Conservation (phyloP, 2,329 filamentous ascomycete species). For the Botryotinia convoluta region DNA sequence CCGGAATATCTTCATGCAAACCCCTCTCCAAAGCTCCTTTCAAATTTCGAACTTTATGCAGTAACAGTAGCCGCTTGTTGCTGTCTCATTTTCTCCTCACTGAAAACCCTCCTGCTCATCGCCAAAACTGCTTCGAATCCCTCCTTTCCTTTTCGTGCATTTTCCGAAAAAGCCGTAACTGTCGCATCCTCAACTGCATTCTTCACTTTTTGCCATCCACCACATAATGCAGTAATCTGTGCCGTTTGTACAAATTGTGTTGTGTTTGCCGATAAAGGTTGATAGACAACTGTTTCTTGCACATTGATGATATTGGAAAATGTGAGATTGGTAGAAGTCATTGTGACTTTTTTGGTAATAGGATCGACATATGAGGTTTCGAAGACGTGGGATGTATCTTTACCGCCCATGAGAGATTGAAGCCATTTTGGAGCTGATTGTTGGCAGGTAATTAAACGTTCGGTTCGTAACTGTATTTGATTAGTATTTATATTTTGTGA, state of each 20-base stretch:
- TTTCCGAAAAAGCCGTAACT: slow-evolving; percentile 85
- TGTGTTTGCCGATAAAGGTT: slow-evolving; percentile 54
- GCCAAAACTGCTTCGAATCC: slow-evolving; percentile 93
- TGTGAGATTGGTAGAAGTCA: slow-evolving; percentile 94
- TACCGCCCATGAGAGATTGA: slow-evolving; percentile 71
- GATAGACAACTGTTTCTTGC: slow-evolving; percentile 88
- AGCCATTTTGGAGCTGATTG: slow-evolving; percentile 78
- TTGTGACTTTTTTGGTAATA: slow-evolving; percentile 78
- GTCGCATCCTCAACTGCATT: slow-evolving; percentile 93
- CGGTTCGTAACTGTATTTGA: slow-evolving; percentile 59
- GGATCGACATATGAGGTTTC: slow-evolving; percentile 96
- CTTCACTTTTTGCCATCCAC: slow-evolving; percentile 96
- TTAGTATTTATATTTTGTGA: slow-evolving; percentile 17
- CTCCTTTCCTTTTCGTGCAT: slow-evolving; percentile 84
- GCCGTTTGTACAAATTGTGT: slow-evolving; percentile 89
- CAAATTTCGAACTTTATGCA: not conserved
- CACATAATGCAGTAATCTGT: slow-evolving; percentile 88
- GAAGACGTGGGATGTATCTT: slow-evolving; percentile 83
- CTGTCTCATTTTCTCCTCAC: slow-evolving; percentile 73
- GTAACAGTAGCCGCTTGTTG: slow-evolving; percentile 28
- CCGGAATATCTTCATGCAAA: not conserved
- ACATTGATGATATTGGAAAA: slow-evolving; percentile 87
- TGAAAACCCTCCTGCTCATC: slow-evolving; percentile 88
- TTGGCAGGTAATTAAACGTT: slow-evolving; percentile 63
- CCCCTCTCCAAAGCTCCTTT: not conserved